Conservation (phyloP, 805 yeast genomes). For the Cephaloascus albidus region DNA sequence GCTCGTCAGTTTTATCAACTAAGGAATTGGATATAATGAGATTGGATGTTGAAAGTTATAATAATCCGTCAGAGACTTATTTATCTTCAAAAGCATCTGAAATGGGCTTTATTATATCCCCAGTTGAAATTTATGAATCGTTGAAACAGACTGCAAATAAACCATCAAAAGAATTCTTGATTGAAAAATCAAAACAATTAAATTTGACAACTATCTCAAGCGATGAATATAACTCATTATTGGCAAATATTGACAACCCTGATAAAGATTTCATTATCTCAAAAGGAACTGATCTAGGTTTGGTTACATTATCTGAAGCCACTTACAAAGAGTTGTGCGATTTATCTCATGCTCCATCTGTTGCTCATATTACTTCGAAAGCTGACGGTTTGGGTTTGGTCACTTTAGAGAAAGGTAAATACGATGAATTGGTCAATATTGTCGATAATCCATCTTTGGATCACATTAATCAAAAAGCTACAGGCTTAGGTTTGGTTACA, state of each 20-base stretch:
- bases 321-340: slow-evolving; percentile 7
- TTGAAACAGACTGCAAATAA: slow-evolving; percentile 6
- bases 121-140: neutral
- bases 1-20: neutral
- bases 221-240: neutral
- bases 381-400: slow-evolving; percentile 2
- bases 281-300: neutral
- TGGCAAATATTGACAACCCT: neutral
- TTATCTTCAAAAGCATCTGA: neutral
- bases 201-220: slow-evolving; percentile 3
- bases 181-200: slow-evolving; percentile 7
- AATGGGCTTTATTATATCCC: neutral
- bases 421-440: neutral
- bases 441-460: slow-evolving; percentile 10
- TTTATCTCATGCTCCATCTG: slow-evolving; percentile 9
- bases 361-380: neutral
- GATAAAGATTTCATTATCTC: neutral
- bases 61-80: neutral
- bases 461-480: slow-evolving; percentile 8
- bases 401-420: slow-evolving; percentile 1
- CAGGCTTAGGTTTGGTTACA: slow-evolving; percentile 6
- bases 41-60: slow-evolving; percentile 4
- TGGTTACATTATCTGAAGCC: slow-evolving; percentile 1
- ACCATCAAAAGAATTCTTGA: slow-evolving; percentile 12
- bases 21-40: neutral